phyloP scores from a whole-genome alignment of 2,329 filamentous ascomycete genomes.

The Epichloe scottii region DNA sequence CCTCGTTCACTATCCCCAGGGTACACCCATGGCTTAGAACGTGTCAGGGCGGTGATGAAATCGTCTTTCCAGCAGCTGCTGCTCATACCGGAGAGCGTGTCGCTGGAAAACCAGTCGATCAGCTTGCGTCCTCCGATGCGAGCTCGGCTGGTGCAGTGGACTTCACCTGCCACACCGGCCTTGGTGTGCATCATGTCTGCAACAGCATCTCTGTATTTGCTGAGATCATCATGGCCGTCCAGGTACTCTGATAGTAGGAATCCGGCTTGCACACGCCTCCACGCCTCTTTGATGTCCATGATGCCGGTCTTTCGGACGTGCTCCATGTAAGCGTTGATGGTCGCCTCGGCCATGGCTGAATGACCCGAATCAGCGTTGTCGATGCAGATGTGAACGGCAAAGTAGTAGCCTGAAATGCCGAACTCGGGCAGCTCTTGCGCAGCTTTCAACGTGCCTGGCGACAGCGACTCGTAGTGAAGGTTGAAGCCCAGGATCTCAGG shows the following conservation, averaged over 20 bases:
- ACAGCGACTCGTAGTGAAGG: constrained; percentile 32
- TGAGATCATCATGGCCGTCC: neutral
- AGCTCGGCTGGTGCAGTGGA: constrained; percentile 5
- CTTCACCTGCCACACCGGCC: constrained; percentile 1
- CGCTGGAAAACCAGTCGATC: neutral
- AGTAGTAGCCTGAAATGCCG: constrained; percentile 31
- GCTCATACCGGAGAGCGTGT: neutral
- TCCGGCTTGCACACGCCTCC: constrained; percentile 8
- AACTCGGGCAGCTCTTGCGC: constrained; percentile 31
- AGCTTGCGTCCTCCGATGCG: constrained; percentile 5
- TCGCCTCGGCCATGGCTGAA: constrained; percentile 30
- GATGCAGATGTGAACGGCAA: constrained; percentile 36
- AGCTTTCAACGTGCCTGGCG: constrained; percentile 12
- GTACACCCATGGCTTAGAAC: constrained; percentile 22
- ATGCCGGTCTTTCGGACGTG: constrained; percentile 10
- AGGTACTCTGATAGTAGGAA: constrained; percentile 8
- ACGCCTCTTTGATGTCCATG: constrained; percentile 3
- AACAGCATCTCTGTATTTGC: neutral
- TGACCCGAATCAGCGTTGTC: constrained; percentile 37
- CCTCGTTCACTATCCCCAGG: constrained; percentile 27
- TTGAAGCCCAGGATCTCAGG: constrained; percentile 40
- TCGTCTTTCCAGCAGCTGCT: constrained; percentile 2
- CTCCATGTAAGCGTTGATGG: constrained; percentile 26
- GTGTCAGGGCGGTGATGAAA: constrained; percentile 5
- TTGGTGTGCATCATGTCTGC: constrained; percentile 6